These are phyloP conservation scores for Guyanaporus albipodus DNA, from an alignment of 768 basidiomycete genomes.

Conservation along the genomic window DNA sequence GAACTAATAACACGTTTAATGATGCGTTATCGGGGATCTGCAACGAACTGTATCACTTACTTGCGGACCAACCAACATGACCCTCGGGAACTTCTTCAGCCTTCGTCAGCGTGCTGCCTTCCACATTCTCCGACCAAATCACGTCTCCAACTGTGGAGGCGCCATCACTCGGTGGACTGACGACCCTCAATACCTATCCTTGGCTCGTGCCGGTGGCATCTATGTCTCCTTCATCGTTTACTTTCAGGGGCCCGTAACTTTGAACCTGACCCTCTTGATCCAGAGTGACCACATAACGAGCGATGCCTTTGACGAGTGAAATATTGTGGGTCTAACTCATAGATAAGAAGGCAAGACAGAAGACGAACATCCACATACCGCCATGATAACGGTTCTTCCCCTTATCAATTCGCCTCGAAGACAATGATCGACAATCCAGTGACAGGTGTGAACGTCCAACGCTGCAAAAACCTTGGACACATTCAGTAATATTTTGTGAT, in stretches of 20 bases:
- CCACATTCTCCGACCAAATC: conserved; percentile 11
- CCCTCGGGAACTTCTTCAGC: conserved; percentile 16
- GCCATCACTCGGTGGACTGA: not conserved
- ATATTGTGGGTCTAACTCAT: conserved; percentile 30
- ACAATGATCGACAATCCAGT: conserved; percentile 46
- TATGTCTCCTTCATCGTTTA: conserved; percentile 3
- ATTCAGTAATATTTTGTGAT: not conserved
- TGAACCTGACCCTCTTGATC: conserved; percentile 47
- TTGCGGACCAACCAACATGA: conserved; percentile 9
- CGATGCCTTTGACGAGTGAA: conserved; percentile 22
- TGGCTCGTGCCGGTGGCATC: not conserved
- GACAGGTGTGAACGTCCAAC: conserved; percentile 51
- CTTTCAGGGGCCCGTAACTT: conserved; percentile 42
- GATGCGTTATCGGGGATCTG: not conserved
- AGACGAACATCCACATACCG: not conserved
- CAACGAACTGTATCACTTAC: conserved; percentile 16
- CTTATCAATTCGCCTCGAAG: conserved; percentile 22
- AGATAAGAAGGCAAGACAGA: not conserved
- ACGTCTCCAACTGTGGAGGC: conserved; percentile 24
- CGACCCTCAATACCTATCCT: not conserved
- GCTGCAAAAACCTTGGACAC: conserved; percentile 43
- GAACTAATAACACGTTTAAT: not conserved
- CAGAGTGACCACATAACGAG: conserved; percentile 47
- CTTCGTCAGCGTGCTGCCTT: conserved; percentile 6
- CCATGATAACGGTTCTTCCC: conserved; percentile 9